Base-by-base conservation (phyloP, 192 early-diverging fungal species). In the Backusella psychrophila region DNA sequence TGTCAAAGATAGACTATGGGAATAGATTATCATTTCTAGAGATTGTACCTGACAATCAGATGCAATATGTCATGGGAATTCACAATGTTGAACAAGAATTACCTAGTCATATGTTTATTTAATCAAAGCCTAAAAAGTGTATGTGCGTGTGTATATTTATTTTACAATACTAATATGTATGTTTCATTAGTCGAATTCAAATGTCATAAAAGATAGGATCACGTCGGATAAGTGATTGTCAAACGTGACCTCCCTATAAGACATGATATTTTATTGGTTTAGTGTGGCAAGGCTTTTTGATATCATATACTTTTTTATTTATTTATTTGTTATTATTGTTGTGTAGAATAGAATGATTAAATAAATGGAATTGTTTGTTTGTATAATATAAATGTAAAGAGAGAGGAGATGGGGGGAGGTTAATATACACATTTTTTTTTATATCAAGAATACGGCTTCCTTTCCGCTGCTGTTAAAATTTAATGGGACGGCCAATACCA, bases 141-240 rank as follows among this genome's bases (percentile, higher is more conserved):
- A 9, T 1, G 38, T 39, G 38, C 38, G 19, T 53, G 23, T 59
- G 23, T 59, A 59, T 59, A 59, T 59, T 59, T 59, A 23, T 52
- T 52, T n/a, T 63, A 29, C 12, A 49, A n/a, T 49, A 49, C 15
- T 7, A 49, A n/a, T n/a, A 49, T 49, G 7, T 49, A n/a, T 21
- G 8, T 63, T 26, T 11, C 9, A 29, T 26, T 63, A 29, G 23
- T 63, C 21, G 56, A 29, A 63, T 63, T 63, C 56, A 63, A 63
- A 63, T 63, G 56, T 63, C 56, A 63, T 63, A 63, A n/a, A 23
- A 63, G 56, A 63, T 63, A 63, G 56, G 56, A 63, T 63, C 56
- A 63, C 56, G 56, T 63, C 56, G 56, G 56, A 14, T 63, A 23
- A 63, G n/a, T 63, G 56, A 63, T 63, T 63, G 56, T 26, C 56